Evolutionary conservation across 2,329 filamentous ascomycete species (phyloP), one percentile per base, ranked within the genome.

Genomic region (Talaromyces verruculosus): DNA sequence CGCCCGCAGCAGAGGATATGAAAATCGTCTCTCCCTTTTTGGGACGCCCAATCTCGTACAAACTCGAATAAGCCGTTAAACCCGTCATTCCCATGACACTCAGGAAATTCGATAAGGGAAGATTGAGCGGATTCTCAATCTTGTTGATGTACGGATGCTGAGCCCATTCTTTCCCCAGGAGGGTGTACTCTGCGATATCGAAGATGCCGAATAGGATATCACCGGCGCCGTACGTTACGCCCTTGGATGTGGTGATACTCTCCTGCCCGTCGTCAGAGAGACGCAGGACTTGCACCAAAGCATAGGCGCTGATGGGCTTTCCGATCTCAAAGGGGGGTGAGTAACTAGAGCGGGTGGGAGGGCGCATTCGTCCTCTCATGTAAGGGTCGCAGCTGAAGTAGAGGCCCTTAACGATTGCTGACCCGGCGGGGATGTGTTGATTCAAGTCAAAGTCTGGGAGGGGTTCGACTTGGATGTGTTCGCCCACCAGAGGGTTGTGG

Each of bases 311-410:
- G 67, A 96, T 85, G 69, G 91, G 86, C 71, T 85, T 78, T 75
- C 84, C 83, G 55, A 91, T 77, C 13, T 82, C 74, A 73, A 88
- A 92, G 1, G 89, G 78, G 1, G 89, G 83, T 25, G 83, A 77
- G 82, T 92, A 95, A 17, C 90, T 93, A 79, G 89, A 87, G 75
- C 80, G 72, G 39, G 81, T 77, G 6, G 90, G 74, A 47, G 83
- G 78, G 60, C 91, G 89, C 90, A 96, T 93, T 71, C 87, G 86
- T 67, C 90, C 90, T 66, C 93, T 90, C 83, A 91, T 87, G 82
- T 96, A 96, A 2, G 92, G 92, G 78, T 96, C 92, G 80, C 90
- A 90, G 43, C 91, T 93, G 69, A 88, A 83, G 77, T 90, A 92
- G 73, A 89, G 85, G 71, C 90, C 86, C 80, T 91, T 86, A 69